These are phyloP conservation scores for Spinellus fusiger DNA, from an alignment of 192 early-diverging fungal genomes.

Conservation along the genomic window DNA sequence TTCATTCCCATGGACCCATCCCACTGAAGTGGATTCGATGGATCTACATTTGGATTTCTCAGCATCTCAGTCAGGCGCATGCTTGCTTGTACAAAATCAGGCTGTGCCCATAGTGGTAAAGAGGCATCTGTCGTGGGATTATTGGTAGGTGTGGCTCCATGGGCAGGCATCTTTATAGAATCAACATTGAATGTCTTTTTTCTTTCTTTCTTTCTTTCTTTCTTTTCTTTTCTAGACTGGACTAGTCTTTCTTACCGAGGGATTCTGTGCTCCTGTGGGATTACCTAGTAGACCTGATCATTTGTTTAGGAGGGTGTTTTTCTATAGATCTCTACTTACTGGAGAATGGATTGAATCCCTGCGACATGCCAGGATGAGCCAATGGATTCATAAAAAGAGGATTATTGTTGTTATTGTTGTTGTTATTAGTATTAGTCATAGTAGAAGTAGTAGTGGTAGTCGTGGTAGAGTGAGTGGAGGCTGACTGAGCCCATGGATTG, in stretches of 20 bases:
- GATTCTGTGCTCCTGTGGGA: neutral
- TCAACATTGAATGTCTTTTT: neutral
- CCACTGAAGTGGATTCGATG: neutral
- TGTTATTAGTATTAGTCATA: neutral
- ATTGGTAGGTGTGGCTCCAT: neutral
- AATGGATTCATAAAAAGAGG: no score
- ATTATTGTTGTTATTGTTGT: no score
- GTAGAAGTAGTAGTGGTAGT: constrained; percentile 5
- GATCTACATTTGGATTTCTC: constrained; percentile 5
- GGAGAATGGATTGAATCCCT: no score
- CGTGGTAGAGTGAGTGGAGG: constrained; percentile 8
- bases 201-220: neutral
- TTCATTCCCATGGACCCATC: neutral
- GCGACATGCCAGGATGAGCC: no score
- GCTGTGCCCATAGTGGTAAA: constrained; percentile 31
- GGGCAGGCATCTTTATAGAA: neutral
- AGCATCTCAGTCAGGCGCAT: constrained; percentile 25
- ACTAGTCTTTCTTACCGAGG: neutral
- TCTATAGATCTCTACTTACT: no score
- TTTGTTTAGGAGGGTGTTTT: no score
- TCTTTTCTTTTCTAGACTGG: neutral
- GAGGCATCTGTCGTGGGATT: neutral
- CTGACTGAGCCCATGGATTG: constrained; percentile 49
- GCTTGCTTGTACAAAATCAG: constrained; percentile 25
- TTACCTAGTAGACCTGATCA: neutral